These are phyloP conservation scores for Neopestalotiopsis sp. DNA, from an alignment of 2,329 filamentous ascomycete genomes.

Conservation along the genomic window DNA sequence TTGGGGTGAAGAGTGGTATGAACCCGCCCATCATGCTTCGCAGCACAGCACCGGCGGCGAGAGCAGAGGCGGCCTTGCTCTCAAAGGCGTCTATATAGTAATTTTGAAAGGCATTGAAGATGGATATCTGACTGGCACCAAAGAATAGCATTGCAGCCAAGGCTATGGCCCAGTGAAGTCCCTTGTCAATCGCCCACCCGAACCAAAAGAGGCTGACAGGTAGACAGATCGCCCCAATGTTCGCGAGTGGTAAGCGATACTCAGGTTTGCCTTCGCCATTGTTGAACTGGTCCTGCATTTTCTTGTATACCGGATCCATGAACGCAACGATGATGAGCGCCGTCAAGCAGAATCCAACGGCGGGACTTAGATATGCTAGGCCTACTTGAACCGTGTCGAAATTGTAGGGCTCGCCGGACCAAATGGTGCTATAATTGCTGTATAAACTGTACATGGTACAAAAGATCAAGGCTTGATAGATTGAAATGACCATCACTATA, in stretches of 20 bases:
- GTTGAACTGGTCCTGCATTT: not conserved
- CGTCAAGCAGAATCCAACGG: not conserved
- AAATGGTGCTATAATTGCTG: conserved; percentile 5
- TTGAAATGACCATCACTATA: not conserved
- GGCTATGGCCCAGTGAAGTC: not conserved
- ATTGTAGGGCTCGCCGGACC: conserved; percentile 1
- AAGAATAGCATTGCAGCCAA: conserved; percentile 1
- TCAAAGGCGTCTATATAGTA: conserved; percentile 1
- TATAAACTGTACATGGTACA: not conserved
- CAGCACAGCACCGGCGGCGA: not conserved
- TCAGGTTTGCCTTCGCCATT: not conserved
- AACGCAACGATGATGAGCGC: not conserved
- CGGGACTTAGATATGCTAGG: not conserved
- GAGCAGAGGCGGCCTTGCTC: conserved; percentile 4
- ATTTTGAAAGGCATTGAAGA: conserved; percentile 1
- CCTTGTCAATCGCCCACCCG: not conserved
- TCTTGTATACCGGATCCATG: conserved; percentile 5
- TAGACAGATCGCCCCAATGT: not conserved
- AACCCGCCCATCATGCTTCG: not conserved
- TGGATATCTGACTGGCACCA: not conserved
- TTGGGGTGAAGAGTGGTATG: not conserved
- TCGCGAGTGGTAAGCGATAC: not conserved
- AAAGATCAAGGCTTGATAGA: not conserved
- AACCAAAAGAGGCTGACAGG: conserved; percentile 2
- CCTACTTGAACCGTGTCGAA: conserved; percentile 1